Evolutionary conservation across 2,329 filamentous ascomycete genomes (phyloP), one percentile per base, ranked within the genome.

Genomic region (Paraphoma sp.): DNA sequence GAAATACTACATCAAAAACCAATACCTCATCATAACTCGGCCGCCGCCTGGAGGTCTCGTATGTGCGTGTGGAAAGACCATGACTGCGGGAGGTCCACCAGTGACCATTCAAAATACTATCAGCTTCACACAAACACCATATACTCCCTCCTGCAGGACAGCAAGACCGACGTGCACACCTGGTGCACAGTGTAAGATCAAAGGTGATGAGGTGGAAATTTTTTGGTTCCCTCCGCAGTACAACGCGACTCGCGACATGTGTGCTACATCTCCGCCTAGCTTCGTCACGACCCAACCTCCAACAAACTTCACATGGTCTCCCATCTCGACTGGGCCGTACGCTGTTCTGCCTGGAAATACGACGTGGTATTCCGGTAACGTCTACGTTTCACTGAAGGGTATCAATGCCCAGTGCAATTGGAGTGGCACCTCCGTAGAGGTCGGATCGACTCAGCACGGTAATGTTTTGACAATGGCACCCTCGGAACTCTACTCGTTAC

Each of bases 361-460:
- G 4, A 62, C 62, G 2, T 60, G 54, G 60, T 65, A 54, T 43
- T 65, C 62, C 8, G 62, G 62, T 1, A 65, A 65, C 31, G 54
- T 65, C 11, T 65, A 65, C 31, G 55, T 65, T n/a, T 65, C 62
- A 11, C 52, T 65, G 7, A 54, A 59, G 28, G 47, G 52, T n/a
- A 59, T 63, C 16, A 46, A 48, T 29, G 62, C 54, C 23, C 1
- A 51, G n/a, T 65, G 62, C 43, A 48, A 46, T 29, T 65, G 62
- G 62, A 60, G 57, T 11, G 54, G 59, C 12, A 53, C 43, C 1
- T 18, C 47, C 10, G 55, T 63, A 12, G 51, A 55, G 38, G 62
- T 65, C 1, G 62, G 62, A 9, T 48, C 50, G 44, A 53, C 54
- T 4, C 49, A 61, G 33, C 48, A 41, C 8, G 62, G 62, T 36